Evolutionary conservation across 306 rosid genomes (phyloP).

Genomic region (Quillaja saponaria): DNA sequence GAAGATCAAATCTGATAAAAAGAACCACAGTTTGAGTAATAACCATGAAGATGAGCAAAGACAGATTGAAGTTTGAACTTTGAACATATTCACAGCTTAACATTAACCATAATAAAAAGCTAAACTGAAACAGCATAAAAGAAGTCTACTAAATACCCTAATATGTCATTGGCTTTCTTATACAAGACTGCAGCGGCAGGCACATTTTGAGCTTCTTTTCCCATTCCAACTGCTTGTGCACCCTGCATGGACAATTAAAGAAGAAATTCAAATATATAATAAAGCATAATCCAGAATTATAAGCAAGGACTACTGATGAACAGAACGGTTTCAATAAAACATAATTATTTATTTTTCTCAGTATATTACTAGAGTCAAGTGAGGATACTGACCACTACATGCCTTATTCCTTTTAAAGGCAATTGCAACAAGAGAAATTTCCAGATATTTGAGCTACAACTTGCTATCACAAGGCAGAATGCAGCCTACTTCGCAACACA

Average conservation of each 20-base stretch:
- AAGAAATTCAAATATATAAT: neutral
- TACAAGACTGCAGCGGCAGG: constrained; percentile 72
- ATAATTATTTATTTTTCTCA: neutral
- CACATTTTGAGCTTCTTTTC: constrained; percentile 83
- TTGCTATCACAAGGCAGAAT: neutral
- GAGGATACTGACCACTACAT: neutral
- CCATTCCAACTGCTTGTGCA: constrained; percentile 98
- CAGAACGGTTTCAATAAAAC: neutral
- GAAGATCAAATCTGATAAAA: constrained; percentile 81
- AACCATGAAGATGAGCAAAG: neutral
- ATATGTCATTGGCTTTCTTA: constrained; percentile 73
- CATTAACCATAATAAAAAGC: neutral
- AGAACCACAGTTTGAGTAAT: neutral
- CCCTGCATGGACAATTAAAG: constrained; percentile 54
- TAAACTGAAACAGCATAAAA: neutral
- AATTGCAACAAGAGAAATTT: neutral
- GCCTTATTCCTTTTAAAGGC: neutral
- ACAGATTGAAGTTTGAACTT: neutral
- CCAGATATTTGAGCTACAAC: neutral
- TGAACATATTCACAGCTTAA: neutral
- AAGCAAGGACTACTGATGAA: neutral
- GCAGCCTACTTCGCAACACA: neutral
- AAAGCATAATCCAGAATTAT: neutral
- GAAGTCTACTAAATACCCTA: constrained; percentile 52
- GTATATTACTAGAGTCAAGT: neutral